These are phyloP conservation scores for Cyclotella atomus DNA, from an alignment of 108 stramenopile species.

Conservation along the genomic window DNA sequence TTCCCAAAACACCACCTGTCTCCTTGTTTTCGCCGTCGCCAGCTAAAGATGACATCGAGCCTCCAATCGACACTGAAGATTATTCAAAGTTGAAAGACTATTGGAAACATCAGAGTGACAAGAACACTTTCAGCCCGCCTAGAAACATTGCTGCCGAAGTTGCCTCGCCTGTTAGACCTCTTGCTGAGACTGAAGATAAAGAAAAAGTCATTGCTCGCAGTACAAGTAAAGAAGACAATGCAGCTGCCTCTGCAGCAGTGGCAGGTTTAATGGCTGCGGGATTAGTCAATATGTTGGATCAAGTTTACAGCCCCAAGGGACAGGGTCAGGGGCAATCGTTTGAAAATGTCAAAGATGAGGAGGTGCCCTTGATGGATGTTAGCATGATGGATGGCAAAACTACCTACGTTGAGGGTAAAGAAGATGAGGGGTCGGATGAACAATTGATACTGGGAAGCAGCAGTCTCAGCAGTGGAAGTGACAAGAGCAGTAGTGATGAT, in stretches of 20 bases:
- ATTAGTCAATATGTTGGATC: conserved; percentile 7
- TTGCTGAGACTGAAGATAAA: background rate
- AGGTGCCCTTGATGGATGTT: conserved; percentile 6
- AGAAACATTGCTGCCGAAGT: background rate
- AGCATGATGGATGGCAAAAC: background rate
- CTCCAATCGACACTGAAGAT: conserved; percentile 11
- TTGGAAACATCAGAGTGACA: conserved; percentile 11
- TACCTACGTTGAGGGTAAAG: background rate
- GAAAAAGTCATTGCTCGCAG: background rate
- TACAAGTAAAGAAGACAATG: background rate
- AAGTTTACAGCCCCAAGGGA: background rate
- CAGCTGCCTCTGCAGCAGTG: background rate
- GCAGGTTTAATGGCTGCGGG: conserved; percentile 5
- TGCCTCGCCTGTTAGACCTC: background rate
- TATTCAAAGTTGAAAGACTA: background rate
- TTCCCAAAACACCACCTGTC: conserved; percentile 6
- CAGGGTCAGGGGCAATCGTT: background rate
- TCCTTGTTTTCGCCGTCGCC: background rate
- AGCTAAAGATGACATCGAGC: background rate
- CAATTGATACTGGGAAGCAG: conserved; percentile 2
- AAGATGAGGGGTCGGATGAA: background rate
- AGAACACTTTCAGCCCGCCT: conserved; percentile 1
- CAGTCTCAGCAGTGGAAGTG: background rate
- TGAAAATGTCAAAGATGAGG: background rate
- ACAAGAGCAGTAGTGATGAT: conserved; percentile 5